Percentiles rank a stretch among this genome's conserved stretches.
Conservation (phyloP, 768 basidiomycete species). For the Neoboletus brunneissimus region DNA sequence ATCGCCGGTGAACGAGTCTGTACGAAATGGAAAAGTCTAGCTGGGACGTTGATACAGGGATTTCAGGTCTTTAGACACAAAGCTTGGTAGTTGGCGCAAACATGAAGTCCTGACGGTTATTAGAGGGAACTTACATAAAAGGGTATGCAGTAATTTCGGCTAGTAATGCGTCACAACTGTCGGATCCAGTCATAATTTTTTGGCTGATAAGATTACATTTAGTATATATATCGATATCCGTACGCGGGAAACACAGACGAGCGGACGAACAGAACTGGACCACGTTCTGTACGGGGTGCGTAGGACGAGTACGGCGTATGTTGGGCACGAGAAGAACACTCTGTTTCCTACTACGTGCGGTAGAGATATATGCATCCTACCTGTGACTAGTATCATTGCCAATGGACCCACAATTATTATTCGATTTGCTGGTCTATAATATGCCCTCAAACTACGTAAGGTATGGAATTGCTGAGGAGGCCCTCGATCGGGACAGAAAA, state of each 20-base stretch:
- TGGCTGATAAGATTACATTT: not conserved
- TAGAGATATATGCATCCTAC: too few relatives aligned
- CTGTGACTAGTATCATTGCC: too few relatives aligned
- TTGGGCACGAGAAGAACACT: too few relatives aligned
- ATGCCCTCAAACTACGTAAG: not conserved
- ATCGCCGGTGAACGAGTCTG: constrained; percentile 3
- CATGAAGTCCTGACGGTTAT: not conserved
- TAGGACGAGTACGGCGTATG: too few relatives aligned
- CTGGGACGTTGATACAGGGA: not conserved
- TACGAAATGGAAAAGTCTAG: not conserved
- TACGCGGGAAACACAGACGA: not conserved
- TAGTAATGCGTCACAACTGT: not conserved
- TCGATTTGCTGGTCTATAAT: not conserved
- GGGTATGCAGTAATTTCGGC: not conserved
- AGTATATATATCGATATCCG: not conserved
- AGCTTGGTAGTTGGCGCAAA: not conserved
- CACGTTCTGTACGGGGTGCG: too few relatives aligned
- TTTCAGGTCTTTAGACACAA: not conserved
- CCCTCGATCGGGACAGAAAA: not conserved
- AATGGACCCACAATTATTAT: not conserved
- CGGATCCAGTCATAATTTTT: not conserved
- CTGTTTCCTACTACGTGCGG: too few relatives aligned
- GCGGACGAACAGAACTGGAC: too few relatives aligned
- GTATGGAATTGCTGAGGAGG: not conserved
- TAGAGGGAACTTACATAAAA: not conserved